Evolutionary conservation across 306 rosid species (phyloP), one percentile per base, ranked within the genome.

Genomic region (Corylus heterophylla): DNA sequence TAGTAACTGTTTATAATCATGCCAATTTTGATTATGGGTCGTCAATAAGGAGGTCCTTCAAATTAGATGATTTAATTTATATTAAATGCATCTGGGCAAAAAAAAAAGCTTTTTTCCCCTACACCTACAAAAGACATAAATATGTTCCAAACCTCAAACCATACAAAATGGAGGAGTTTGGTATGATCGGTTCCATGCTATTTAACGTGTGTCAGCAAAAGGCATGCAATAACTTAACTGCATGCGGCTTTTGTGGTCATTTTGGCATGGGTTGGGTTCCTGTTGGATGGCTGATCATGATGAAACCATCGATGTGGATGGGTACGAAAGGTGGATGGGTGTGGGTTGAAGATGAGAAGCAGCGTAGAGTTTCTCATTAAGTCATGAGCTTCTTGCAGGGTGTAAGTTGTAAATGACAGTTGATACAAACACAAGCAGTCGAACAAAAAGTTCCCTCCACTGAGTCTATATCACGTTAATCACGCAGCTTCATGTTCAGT

Each of bases 331-430:
- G 75, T 48, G 31, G 69, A 55, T 69, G 64, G 82, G 44, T 74
- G 84, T 54, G 71, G 63, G 74, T 39, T 82, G 81, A 83, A 48
- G 79, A 86, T 71, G 88, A 83, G 54, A 58, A 69, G 39, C 48
- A 72, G 76, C 80, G 69, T 61, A 56, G 16, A 67, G 58, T 27
- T 68, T 59, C 83, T 71, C 76, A 39, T 62, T 70, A 42, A 77
- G 83, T 90, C 91, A 88, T 90, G 94, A 84, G 89, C 76, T 85
- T 88, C 97, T 81, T 83, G 90, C 91, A 80, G 59, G 61, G 73
- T 73, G 83, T 77, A 71, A 81, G 74, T 82, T 83, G 85, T 80
- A 80, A 79, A 85, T 80, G 82, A 84, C 86, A 71, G 83, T 78
- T 83, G 85, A 81, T 79, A 49, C 81, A 55, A 72, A 69, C 83